phyloP scores from a whole-genome alignment of 192 early-diverging fungal species.

The Pilobolus umbonatus region DNA sequence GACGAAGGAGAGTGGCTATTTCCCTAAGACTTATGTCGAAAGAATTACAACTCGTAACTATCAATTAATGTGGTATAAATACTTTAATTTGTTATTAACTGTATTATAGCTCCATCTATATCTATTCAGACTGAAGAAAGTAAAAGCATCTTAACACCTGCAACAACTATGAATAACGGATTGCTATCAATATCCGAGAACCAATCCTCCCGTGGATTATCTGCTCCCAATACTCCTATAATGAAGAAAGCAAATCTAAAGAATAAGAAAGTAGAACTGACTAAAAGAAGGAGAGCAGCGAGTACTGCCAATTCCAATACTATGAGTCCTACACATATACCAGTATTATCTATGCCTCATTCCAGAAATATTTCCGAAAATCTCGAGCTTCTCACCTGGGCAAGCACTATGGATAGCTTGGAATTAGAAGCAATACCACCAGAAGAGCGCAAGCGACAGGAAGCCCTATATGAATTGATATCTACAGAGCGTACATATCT shows the following conservation, averaged over 20 bases:
- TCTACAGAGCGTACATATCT: conserved; percentile 74
- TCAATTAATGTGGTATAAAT: too few relatives aligned
- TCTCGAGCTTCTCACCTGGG: conserved; percentile 36
- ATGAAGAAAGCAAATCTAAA: conserved; percentile 18
- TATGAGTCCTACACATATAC: conserved; percentile 8
- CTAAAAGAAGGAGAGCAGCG: conserved; percentile 23
- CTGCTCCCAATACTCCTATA: conserved; percentile 29
- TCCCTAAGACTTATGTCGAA: conserved; percentile 57
- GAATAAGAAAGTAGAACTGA: conserved; percentile 8
- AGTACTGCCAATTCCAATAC: conserved; percentile 22
- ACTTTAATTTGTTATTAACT: too few relatives aligned
- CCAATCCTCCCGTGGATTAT: conserved; percentile 11
- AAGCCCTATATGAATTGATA: conserved; percentile 79
- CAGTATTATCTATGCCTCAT: conserved; percentile 1
- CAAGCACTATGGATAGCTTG: conserved; percentile 39
- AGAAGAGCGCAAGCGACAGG: conserved; percentile 72
- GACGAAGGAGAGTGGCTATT: conserved; percentile 48
- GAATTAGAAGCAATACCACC: conserved; percentile 40
- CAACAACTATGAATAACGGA: too few relatives aligned
- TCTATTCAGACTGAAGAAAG: too few relatives aligned
- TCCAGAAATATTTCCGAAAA: conserved; percentile 10
- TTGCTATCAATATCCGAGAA: background rate
- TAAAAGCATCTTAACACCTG: too few relatives aligned
- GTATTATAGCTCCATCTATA: too few relatives aligned
- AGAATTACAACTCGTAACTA: too few relatives aligned